phyloP scores from a whole-genome alignment of 1,284 basidiomycete genomes.

The Leccinum brunneo-olivaceum region DNA sequence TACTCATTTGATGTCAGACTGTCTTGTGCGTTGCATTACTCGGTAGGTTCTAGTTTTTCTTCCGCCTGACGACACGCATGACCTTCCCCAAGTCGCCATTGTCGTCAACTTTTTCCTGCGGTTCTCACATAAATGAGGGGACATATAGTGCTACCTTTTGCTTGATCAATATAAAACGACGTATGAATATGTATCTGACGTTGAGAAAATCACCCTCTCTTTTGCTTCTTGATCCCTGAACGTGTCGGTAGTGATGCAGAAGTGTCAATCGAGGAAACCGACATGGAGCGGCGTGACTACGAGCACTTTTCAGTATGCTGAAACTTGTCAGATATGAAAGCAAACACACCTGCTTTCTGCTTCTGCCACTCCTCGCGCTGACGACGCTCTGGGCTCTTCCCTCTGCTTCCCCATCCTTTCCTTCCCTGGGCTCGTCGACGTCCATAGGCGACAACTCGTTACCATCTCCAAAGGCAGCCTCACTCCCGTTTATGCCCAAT shows the following conservation, averaged over 20 bases:
- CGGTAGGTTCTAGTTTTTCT: slow-evolving; percentile 41
- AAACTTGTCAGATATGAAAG: slow-evolving; percentile 1
- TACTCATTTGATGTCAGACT: slow-evolving; percentile 47
- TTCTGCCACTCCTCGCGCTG: slow-evolving; percentile 51
- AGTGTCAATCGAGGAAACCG: slow-evolving; percentile 63
- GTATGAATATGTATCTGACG: slow-evolving; percentile 3
- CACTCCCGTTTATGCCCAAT: slow-evolving; percentile 50
- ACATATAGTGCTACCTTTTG: slow-evolving; percentile 1
- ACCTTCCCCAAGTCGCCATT: slow-evolving; percentile 61
- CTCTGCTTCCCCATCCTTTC: slow-evolving; percentile 34
- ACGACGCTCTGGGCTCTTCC: slow-evolving; percentile 60
- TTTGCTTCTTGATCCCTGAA: slow-evolving; percentile 52
- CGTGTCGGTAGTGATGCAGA: slow-evolving; percentile 44
- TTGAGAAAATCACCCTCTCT: slow-evolving; percentile 35
- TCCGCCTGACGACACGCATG: neutral
- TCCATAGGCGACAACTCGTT: slow-evolving; percentile 30
- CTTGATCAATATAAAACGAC: slow-evolving; percentile 11
- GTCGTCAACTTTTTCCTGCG: slow-evolving; percentile 85
- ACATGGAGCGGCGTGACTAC: slow-evolving; percentile 55
- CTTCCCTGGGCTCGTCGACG: slow-evolving; percentile 36
- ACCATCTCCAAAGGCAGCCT: slow-evolving; percentile 32
- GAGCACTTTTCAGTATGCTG: slow-evolving; percentile 1
- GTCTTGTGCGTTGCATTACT: slow-evolving; percentile 81
- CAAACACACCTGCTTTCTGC: slow-evolving; percentile 51
- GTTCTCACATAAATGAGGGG: slow-evolving; percentile 43